These are phyloP conservation scores for Annulohypoxylon bovei DNA, from an alignment of 495 filamentous ascomycete species.

Conservation along the genomic window DNA sequence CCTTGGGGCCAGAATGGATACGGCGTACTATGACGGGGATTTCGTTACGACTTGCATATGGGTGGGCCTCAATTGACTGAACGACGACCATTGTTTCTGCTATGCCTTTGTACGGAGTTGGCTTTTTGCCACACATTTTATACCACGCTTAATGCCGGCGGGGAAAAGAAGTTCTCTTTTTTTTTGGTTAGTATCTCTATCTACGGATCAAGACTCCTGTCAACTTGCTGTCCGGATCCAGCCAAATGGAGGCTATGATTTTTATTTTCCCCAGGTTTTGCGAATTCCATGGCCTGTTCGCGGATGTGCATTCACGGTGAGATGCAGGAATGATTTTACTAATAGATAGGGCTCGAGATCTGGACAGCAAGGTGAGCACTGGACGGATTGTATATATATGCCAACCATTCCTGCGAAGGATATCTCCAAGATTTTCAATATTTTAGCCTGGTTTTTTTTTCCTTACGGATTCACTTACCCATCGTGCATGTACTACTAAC, in stretches of 20 bases:
- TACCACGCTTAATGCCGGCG: slow-evolving; percentile 43
- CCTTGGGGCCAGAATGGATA: slow-evolving; percentile 44
- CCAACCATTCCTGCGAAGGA: slow-evolving; percentile 52
- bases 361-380: slow-evolving; percentile 63
- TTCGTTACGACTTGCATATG: slow-evolving; percentile 48
- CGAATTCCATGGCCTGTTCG: slow-evolving; percentile 42
- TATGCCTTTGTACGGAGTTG: slow-evolving; percentile 46
- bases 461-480: slow-evolving; percentile 34
- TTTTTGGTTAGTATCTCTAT: slow-evolving; percentile 47
- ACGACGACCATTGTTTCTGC: slow-evolving; percentile 45
- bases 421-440: slow-evolving; percentile 43
- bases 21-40: slow-evolving; percentile 47
- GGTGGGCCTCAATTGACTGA: slow-evolving; percentile 46
- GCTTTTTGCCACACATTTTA: slow-evolving; percentile 41
- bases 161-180: slow-evolving; percentile 45
- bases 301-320: slow-evolving; percentile 44
- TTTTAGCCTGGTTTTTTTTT: slow-evolving; percentile 31
- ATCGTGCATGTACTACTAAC: slow-evolving; percentile 39
- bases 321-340: slow-evolving; percentile 44
- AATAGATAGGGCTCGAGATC: slow-evolving; percentile 52
- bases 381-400: slow-evolving; percentile 58
- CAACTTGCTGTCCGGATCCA: slow-evolving; percentile 51
- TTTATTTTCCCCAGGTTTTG: slow-evolving; percentile 43
- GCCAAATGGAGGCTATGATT: slow-evolving; percentile 42
- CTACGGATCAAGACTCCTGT: slow-evolving; percentile 43